Percentiles rank a stretch among this genome's conserved stretches.
These are phyloP conservation scores for Citrus medica DNA, from an alignment of 345 rosid genomes.

Conservation along the genomic window DNA sequence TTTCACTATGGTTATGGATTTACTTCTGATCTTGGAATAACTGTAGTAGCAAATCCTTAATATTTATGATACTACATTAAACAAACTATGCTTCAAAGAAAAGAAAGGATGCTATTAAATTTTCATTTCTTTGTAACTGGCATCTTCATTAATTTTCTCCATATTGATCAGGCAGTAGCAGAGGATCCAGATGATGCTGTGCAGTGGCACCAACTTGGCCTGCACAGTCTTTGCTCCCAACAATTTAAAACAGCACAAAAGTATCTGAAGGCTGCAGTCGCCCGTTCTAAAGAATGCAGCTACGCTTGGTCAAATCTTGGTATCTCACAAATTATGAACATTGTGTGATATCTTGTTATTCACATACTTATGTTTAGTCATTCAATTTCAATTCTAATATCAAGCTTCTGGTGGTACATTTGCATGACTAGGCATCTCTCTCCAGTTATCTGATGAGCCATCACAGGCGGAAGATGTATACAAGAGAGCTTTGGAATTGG, in stretches of 20 bases:
- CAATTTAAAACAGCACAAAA: slow-evolving; percentile 78
- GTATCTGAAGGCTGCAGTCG: slow-evolving; percentile 79
- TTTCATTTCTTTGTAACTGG: not conserved
- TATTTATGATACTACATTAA: not conserved
- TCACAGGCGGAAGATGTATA: slow-evolving; percentile 63
- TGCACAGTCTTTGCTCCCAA: slow-evolving; percentile 72
- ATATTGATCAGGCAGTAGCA: slow-evolving; percentile 50
- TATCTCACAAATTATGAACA: slow-evolving; percentile 6
- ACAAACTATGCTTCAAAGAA: not conserved
- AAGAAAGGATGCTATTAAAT: not conserved
- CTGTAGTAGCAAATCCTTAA: not conserved
- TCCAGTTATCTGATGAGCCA: slow-evolving; percentile 71
- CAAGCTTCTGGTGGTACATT: not conserved
- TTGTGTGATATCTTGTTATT: not conserved
- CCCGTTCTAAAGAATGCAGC: slow-evolving; percentile 60
- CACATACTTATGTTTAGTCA: not conserved
- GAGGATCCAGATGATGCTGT: slow-evolving; percentile 92
- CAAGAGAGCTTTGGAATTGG: slow-evolving; percentile 62
- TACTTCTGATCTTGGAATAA: not conserved
- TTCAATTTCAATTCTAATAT: not conserved
- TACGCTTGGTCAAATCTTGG: slow-evolving; percentile 94
- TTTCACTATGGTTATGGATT: not conserved
- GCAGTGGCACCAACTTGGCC: slow-evolving; percentile 96
- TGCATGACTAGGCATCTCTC: slow-evolving; percentile 53
- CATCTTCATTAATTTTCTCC: slow-evolving; percentile 3